phyloP scores from a whole-genome alignment of 2,329 filamentous ascomycete genomes.

The Volutella citrinella region DNA sequence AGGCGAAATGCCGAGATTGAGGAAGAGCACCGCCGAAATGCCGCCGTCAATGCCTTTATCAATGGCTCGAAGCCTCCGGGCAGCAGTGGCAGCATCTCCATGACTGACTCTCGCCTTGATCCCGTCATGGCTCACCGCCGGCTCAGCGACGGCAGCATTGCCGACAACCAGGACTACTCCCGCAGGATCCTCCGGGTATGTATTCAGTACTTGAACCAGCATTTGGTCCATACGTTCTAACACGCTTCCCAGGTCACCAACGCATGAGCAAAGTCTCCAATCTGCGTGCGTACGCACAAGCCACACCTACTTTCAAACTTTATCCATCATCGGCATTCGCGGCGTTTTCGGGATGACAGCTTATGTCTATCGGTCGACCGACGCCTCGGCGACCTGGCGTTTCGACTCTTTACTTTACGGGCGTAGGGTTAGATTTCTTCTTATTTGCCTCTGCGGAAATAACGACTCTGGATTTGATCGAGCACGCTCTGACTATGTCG shows the following conservation, averaged over 20 bases:
- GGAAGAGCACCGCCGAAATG: slow-evolving; percentile 79
- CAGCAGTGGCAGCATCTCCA: slow-evolving; percentile 64
- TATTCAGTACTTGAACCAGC: too few relatives aligned
- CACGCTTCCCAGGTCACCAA: slow-evolving; percentile 63
- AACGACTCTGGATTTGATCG: slow-evolving; percentile 30
- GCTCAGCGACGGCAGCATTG: slow-evolving; percentile 92
- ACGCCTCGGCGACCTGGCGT: slow-evolving; percentile 32
- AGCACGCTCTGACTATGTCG: slow-evolving; percentile 23
- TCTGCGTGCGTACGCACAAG: too few relatives aligned
- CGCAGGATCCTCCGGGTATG: slow-evolving; percentile 90
- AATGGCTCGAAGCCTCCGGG: slow-evolving; percentile 60
- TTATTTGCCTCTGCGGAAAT: slow-evolving; percentile 26
- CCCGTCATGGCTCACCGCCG: slow-evolving; percentile 80
- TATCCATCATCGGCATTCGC: slow-evolving; percentile 35
- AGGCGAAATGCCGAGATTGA: slow-evolving; percentile 75
- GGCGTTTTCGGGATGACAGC: slow-evolving; percentile 41
- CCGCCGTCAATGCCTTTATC: slow-evolving; percentile 75
- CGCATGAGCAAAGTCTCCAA: slow-evolving; percentile 50
- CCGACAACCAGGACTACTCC: slow-evolving; percentile 95
- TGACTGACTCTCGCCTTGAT: slow-evolving; percentile 81
- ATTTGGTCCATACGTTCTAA: too few relatives aligned
- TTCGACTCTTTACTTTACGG: slow-evolving; percentile 31
- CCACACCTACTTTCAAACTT: slow-evolving; percentile 9
- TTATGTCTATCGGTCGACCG: slow-evolving; percentile 35
- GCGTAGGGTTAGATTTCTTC: slow-evolving; percentile 35